Conservation (phyloP, 352 stramenopile genomes). For the Pythium angustatum region DNA sequence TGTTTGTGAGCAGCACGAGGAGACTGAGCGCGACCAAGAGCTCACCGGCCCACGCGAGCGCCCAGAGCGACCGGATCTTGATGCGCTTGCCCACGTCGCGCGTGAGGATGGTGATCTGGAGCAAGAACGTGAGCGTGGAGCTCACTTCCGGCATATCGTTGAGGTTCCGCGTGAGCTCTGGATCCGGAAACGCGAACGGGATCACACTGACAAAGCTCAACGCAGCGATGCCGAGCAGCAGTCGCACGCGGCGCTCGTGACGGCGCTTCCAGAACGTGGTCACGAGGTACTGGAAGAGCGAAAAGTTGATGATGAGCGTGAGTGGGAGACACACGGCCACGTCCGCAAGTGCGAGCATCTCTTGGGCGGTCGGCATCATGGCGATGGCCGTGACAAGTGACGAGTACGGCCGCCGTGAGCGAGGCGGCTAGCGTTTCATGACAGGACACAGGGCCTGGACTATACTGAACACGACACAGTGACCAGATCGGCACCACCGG, state of each 20-base stretch:
- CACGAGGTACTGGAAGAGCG: constrained; percentile 27
- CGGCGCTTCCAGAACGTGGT: constrained; percentile 6
- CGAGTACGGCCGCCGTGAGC: too few relatives aligned
- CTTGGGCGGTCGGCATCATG: too few relatives aligned
- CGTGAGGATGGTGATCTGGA: constrained; percentile 31
- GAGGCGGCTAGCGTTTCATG: too few relatives aligned
- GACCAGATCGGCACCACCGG: too few relatives aligned
- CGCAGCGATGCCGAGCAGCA: constrained; percentile 6
- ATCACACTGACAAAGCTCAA: constrained; percentile 22
- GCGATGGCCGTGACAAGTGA: too few relatives aligned
- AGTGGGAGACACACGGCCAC: too few relatives aligned
- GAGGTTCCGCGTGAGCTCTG: constrained; percentile 6
- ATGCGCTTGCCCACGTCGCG: constrained; percentile 22
- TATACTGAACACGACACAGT: too few relatives aligned
- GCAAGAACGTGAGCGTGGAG: constrained; percentile 28
- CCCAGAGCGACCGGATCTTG: constrained; percentile 13
- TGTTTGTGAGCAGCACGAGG: background rate
- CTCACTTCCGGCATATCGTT: constrained; percentile 26
- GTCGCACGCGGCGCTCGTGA: constrained; percentile 7
- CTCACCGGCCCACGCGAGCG: background rate
- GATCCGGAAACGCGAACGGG: constrained; percentile 12
- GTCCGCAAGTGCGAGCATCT: too few relatives aligned
- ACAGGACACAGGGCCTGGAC: too few relatives aligned
- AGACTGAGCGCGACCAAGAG: constrained; percentile 1
- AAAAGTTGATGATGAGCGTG: constrained; percentile 23